These are phyloP conservation scores for Euphorbia pulcherrima DNA, from an alignment of 345 rosid genomes.

Conservation along the genomic window DNA sequence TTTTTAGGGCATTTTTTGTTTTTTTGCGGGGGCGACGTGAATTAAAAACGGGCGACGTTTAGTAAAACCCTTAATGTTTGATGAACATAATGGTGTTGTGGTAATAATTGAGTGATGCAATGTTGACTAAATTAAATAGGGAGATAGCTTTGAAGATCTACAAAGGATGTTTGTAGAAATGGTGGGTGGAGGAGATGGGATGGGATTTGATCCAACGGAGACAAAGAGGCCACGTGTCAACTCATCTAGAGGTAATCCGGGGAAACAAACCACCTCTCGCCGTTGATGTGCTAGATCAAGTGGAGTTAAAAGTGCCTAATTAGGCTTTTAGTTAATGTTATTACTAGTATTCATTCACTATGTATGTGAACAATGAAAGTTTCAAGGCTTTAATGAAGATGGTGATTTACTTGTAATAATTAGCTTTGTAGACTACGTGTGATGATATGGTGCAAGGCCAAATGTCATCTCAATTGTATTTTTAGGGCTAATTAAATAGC, in stretches of 20 bases:
- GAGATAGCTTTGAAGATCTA: slow-evolving; percentile 78
- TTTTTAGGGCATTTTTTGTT: too few relatives aligned
- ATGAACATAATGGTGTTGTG: too few relatives aligned
- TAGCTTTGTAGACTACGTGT: too few relatives aligned
- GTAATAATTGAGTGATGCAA: not conserved
- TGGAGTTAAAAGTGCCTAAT: not conserved
- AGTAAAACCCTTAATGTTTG: not conserved
- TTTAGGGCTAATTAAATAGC: not conserved
- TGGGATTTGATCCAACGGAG: slow-evolving; percentile 33
- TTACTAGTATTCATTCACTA: too few relatives aligned
- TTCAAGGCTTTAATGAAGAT: not conserved
- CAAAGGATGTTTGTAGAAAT: slow-evolving; percentile 83
- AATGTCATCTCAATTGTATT: too few relatives aligned
- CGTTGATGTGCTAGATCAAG: slow-evolving; percentile 24
- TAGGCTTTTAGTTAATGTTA: not conserved
- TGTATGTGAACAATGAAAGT: not conserved
- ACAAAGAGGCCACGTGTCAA: slow-evolving; percentile 46
- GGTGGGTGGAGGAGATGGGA: slow-evolving; percentile 58
- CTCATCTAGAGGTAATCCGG: slow-evolving; percentile 32
- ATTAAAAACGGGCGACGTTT: too few relatives aligned
- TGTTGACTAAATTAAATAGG: slow-evolving; percentile 31
- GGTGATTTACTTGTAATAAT: too few relatives aligned
- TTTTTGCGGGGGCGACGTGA: too few relatives aligned
- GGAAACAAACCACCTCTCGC: slow-evolving; percentile 34
- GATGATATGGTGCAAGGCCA: too few relatives aligned